These are phyloP conservation scores for Globisporangium takayamanum DNA, from an alignment of 352 stramenopile genomes.

Conservation along the genomic window DNA sequence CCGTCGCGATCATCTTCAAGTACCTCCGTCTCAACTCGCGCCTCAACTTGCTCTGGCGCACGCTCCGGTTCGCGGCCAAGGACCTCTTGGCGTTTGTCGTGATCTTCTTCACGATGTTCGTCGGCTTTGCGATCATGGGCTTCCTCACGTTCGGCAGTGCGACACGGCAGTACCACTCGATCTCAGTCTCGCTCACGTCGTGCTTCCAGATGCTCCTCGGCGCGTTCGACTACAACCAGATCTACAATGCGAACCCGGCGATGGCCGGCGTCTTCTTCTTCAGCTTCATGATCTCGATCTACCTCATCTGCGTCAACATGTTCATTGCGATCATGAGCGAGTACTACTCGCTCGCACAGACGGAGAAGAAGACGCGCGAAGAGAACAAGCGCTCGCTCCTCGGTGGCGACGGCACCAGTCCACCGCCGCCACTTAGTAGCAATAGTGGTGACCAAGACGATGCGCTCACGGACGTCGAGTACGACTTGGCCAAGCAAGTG, in stretches of 20 bases:
- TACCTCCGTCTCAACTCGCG: conserved; percentile 71
- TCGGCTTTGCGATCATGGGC: conserved; percentile 72
- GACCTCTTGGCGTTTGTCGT: conserved; percentile 70
- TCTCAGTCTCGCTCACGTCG: conserved; percentile 61
- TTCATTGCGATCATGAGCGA: conserved; percentile 85
- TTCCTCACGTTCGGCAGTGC: conserved; percentile 64
- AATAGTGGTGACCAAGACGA: conserved; percentile 4
- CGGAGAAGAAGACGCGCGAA: conserved; percentile 57
- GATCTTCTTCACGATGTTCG: conserved; percentile 82
- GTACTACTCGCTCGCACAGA: conserved; percentile 72
- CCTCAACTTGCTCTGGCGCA: conserved; percentile 75
- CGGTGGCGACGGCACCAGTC: background rate
- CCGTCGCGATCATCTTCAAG: conserved; percentile 79
- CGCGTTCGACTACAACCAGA: conserved; percentile 72
- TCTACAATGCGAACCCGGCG: conserved; percentile 54
- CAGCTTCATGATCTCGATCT: conserved; percentile 76
- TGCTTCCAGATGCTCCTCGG: conserved; percentile 82
- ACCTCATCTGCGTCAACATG: conserved; percentile 81
- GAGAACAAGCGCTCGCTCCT: conserved; percentile 38
- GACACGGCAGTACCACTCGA: conserved; percentile 62
- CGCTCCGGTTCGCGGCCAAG: conserved; percentile 60
- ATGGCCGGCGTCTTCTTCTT: conserved; percentile 84
- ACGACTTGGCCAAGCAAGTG: conserved; percentile 70
- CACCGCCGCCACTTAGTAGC: background rate
- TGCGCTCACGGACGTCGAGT: conserved; percentile 56